These are phyloP conservation scores for Vavraia culicis DNA, from an alignment of 371 early-diverging fungal species.

Conservation along the genomic window DNA sequence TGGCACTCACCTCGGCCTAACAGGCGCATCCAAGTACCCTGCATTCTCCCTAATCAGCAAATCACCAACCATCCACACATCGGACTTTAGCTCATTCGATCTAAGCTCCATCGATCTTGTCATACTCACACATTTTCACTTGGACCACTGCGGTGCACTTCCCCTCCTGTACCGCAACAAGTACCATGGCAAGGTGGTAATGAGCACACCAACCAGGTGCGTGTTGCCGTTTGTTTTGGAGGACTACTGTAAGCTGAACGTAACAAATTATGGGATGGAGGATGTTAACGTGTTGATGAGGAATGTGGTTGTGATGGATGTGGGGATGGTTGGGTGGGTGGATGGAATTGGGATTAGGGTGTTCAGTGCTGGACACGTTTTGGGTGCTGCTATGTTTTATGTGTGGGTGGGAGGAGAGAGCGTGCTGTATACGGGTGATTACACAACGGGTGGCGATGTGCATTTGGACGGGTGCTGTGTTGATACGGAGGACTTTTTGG, in stretches of 20 bases:
- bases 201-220: slow-evolving; percentile 98
- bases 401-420: slow-evolving; percentile 85
- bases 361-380: slow-evolving; percentile 94
- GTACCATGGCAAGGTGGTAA: slow-evolving; percentile 89
- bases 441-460: slow-evolving; percentile 94
- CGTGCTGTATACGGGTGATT: slow-evolving; percentile 93
- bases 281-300: slow-evolving; percentile 56
- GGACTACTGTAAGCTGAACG: slow-evolving; percentile 57
- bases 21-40: slow-evolving; percentile 78
- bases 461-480: too few species aligned
- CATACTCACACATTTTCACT: slow-evolving; percentile 88
- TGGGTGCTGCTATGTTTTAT: slow-evolving; percentile 98
- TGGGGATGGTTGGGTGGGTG: slow-evolving; percentile 75
- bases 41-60: slow-evolving; percentile 88
- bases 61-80: too few species aligned
- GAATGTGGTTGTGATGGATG: slow-evolving; percentile 86
- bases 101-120: slow-evolving; percentile 70
- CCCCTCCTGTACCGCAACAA: slow-evolving; percentile 90
- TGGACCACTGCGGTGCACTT: slow-evolving; percentile 95
- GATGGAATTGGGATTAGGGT: slow-evolving; percentile 82
- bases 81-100: too few species aligned
- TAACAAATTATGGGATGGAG: too few species aligned
- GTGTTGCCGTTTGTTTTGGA: slow-evolving; percentile 89
- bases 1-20: slow-evolving; percentile 90
- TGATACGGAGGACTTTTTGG: too few species aligned